A percentile compares a stretch with the other conserved stretches of the same genome.
Conservation (phyloP, 2,329 filamentous ascomycete species). For the Fusarium continuum region DNA sequence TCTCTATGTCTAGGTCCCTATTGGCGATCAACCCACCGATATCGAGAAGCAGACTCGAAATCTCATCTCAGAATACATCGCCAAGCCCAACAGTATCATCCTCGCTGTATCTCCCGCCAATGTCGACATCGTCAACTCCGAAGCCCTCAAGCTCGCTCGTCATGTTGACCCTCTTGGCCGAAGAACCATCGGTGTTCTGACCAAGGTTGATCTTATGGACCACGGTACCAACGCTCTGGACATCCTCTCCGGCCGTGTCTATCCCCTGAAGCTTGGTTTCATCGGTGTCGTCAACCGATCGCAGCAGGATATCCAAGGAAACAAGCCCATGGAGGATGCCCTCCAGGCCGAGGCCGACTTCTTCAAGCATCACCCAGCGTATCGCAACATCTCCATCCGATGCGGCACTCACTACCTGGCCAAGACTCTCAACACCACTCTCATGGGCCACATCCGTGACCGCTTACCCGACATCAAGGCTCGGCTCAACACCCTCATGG, state of each 20-base stretch:
- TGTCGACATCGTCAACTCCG: slow-evolving; percentile 97
- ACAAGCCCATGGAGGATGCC: slow-evolving; percentile 93
- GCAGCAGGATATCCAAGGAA: slow-evolving; percentile 96
- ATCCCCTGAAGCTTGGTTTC: slow-evolving; percentile 95
- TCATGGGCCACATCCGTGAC: slow-evolving; percentile 97
- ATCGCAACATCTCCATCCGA: slow-evolving; percentile 91
- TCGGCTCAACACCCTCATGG: slow-evolving; percentile 96
- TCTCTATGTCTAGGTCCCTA: slow-evolving; percentile 75
- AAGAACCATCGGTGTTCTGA: slow-evolving; percentile 95
- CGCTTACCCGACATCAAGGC: slow-evolving; percentile 98
- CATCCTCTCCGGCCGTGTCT: slow-evolving; percentile 96
- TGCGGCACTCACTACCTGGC: slow-evolving; percentile 95
- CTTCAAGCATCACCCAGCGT: slow-evolving; percentile 96
- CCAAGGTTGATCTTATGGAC: slow-evolving; percentile 98
- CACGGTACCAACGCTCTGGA: slow-evolving; percentile 98
- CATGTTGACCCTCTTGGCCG: slow-evolving; percentile 96
- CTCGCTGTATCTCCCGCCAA: slow-evolving; percentile 97
- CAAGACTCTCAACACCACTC: slow-evolving; percentile 91
- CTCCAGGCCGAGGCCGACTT: slow-evolving; percentile 91
- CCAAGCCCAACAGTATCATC: slow-evolving; percentile 98
- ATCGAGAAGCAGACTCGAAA: slow-evolving; percentile 99
- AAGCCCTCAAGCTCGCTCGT: slow-evolving; percentile 93
- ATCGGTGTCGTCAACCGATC: slow-evolving; percentile 98
- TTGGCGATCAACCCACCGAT: slow-evolving; percentile 95
- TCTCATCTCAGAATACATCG: slow-evolving; percentile 97